Conservation (phyloP, 495 filamentous ascomycete species). For the Stereocaulon alpinum region DNA sequence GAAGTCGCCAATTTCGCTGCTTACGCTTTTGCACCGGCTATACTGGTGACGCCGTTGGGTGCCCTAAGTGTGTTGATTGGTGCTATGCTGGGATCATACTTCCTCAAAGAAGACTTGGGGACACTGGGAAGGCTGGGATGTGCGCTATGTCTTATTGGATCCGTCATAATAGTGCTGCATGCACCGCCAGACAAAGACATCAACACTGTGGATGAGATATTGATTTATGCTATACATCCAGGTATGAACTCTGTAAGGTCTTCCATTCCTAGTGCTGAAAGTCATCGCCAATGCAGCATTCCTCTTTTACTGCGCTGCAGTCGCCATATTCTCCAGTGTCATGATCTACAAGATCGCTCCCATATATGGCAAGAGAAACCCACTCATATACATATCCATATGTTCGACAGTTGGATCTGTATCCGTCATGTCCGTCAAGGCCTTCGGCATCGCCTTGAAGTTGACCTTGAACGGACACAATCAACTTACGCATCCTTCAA, state of each 20-base stretch:
- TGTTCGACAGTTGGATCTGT: conserved; percentile 94
- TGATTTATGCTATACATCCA: conserved; percentile 78
- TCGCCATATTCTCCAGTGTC: conserved; percentile 69
- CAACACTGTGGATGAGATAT: conserved; percentile 73
- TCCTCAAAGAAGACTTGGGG: conserved; percentile 80
- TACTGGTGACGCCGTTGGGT: conserved; percentile 88
- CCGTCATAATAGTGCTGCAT: conserved; percentile 94
- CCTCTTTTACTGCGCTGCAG: conserved; percentile 65
- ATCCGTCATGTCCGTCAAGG: conserved; percentile 97
- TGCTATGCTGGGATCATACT: conserved; percentile 87
- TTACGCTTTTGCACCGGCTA: conserved; percentile 95
- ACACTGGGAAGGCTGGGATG: conserved; percentile 87
- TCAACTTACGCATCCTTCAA: conserved; percentile 86
- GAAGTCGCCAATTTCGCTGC: conserved; percentile 95
- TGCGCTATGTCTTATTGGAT: conserved; percentile 90
- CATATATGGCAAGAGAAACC: conserved; percentile 83
- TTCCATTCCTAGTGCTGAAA: conserved; percentile 4
- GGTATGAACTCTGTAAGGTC: conserved; percentile 42
- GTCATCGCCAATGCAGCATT: conserved; percentile 54
- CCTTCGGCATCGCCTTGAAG: conserved; percentile 93
- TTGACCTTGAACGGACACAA: conserved; percentile 84
- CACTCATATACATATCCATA: conserved; percentile 89
- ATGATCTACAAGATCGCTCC: conserved; percentile 97
- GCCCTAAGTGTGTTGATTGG: conserved; percentile 91
- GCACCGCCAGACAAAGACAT: conserved; percentile 90